These are phyloP conservation scores for Camellia lanceoleosa DNA, from an alignment of 148 eudicot species.

Conservation along the genomic window DNA sequence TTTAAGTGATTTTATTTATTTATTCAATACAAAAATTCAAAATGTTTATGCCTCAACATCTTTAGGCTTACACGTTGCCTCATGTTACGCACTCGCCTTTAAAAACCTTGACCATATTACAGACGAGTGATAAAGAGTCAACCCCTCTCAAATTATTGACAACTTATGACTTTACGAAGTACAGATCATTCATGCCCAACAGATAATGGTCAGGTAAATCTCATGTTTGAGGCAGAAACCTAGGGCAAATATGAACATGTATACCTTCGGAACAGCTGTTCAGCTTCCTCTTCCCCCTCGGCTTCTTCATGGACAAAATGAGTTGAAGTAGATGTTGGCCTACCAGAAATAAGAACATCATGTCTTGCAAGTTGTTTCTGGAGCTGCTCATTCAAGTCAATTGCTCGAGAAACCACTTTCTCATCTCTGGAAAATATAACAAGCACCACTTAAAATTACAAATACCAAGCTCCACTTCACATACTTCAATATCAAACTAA, in stretches of 20 bases:
- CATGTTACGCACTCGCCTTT: no score
- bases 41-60: no score
- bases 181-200: background rate
- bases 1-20: no score
- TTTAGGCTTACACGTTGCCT: no score
- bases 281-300: constrained; percentile 75
- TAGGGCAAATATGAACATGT: background rate
- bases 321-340: constrained; percentile 41
- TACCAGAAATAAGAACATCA: constrained; percentile 54
- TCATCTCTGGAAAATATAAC: constrained; percentile 54
- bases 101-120: background rate
- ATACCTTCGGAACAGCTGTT: constrained; percentile 83
- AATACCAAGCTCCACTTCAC: background rate
- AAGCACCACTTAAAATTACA: background rate
- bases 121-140: background rate
- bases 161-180: background rate
- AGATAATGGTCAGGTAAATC: background rate
- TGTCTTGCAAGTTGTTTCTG: constrained; percentile 65
- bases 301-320: constrained; percentile 43
- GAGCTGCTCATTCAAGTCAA: constrained; percentile 84
- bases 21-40: no score
- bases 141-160: background rate
- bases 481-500: constrained; percentile 2
- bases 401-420: constrained; percentile 64
- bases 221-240: background rate